phyloP scores from a whole-genome alignment of 306 rosid genomes.

The Acacia melanoxylon region DNA sequence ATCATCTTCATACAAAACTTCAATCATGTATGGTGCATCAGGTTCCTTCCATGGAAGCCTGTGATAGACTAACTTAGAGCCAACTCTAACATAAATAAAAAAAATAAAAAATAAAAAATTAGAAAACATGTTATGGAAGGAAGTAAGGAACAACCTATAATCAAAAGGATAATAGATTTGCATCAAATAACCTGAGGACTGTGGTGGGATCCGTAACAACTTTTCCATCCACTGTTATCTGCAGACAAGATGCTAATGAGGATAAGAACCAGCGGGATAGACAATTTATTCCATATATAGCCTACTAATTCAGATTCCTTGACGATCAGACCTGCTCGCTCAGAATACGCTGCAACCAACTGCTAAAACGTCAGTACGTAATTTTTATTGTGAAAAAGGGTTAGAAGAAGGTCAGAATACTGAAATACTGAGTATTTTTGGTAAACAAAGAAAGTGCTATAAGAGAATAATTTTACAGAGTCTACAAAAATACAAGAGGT shows the following conservation, averaged over 20 bases:
- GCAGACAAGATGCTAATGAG: conserved; percentile 36
- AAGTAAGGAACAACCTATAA: background rate
- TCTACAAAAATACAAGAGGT: background rate
- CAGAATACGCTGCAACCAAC: conserved; percentile 93
- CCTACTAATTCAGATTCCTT: conserved; percentile 22
- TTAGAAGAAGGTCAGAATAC: background rate
- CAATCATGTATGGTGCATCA: conserved; percentile 63
- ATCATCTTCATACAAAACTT: conserved; percentile 74
- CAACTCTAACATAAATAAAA: conserved; percentile 42
- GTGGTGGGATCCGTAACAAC: conserved; percentile 59
- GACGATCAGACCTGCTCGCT: conserved; percentile 67
- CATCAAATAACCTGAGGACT: conserved; percentile 58
- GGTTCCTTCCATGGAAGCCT: conserved; percentile 94
- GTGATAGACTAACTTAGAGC: conserved; percentile 72
- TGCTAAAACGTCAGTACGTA: conserved; percentile 43
- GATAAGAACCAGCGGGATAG: conserved; percentile 28
- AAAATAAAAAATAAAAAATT: background rate
- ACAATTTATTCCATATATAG: conserved; percentile 7
- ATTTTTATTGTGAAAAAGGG: background rate
- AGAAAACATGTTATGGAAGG: background rate
- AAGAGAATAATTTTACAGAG: background rate
- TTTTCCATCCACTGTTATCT: conserved; percentile 69
- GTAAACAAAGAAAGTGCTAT: background rate
- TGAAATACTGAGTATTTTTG: background rate
- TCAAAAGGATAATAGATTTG: background rate